These are phyloP conservation scores for Talaromyces proteolyticus DNA, from an alignment of 495 filamentous ascomycete genomes.

Conservation along the genomic window DNA sequence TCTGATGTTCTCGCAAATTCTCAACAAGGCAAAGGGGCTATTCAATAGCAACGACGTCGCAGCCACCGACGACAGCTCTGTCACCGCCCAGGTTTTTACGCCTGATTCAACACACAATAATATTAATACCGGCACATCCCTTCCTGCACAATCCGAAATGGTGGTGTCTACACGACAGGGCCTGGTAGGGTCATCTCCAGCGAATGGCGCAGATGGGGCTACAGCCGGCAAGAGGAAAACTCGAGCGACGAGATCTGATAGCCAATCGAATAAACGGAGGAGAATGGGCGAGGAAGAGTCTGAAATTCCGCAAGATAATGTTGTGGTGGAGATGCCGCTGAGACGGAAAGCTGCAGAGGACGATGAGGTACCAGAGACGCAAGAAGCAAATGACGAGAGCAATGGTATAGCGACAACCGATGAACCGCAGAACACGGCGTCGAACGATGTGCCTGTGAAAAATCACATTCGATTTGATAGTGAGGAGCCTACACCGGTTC, in stretches of 20 bases:
- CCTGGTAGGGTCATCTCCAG: conserved; percentile 14
- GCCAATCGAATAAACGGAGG: conserved; percentile 31
- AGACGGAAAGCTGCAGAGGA: not conserved
- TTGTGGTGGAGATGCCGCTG: not conserved
- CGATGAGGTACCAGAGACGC: not conserved
- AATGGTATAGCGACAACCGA: conserved; percentile 18
- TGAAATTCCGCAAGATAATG: not conserved
- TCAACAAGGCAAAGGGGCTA: conserved; percentile 39
- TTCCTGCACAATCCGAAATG: conserved; percentile 27
- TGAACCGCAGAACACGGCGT: conserved; percentile 7
- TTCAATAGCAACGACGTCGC: conserved; percentile 23
- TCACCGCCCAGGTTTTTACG: conserved; percentile 11
- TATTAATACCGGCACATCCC: conserved; percentile 1
- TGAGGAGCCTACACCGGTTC: conserved; percentile 33
- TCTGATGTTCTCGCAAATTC: conserved; percentile 41
- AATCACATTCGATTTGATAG: conserved; percentile 36
- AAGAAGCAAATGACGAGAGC: no score
- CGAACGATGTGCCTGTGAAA: not conserved
- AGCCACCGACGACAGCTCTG: conserved; percentile 13
- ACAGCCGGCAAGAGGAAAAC: conserved; percentile 32
- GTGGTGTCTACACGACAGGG: conserved; percentile 29
- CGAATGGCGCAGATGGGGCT: conserved; percentile 10
- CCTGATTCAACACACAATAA: conserved; percentile 1
- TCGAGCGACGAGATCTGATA: conserved; percentile 15
- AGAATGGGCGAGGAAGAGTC: conserved; percentile 14